phyloP scores from a whole-genome alignment of 2,329 filamentous ascomycete species.

The Sporothrix humicola region DNA sequence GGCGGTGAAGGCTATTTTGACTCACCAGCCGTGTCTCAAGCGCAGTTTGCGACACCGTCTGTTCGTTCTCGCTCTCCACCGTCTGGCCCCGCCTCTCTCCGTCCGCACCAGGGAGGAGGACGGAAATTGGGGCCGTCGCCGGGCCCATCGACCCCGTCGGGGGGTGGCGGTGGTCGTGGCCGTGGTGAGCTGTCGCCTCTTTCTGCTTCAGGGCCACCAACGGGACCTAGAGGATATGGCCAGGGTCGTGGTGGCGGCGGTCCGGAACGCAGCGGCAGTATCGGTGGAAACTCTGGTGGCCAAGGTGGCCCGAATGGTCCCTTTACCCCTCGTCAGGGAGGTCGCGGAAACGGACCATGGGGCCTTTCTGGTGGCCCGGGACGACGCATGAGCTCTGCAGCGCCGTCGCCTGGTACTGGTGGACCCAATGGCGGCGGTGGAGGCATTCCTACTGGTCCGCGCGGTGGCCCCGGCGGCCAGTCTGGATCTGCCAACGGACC shows the following conservation, averaged over 20 bases:
- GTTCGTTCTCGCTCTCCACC: constrained; percentile 56
- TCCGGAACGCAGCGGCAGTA: constrained; percentile 18
- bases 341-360: constrained; percentile 38
- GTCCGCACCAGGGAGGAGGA: constrained; percentile 56
- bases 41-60: constrained; percentile 19
- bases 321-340: constrained; percentile 24
- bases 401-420: constrained; percentile 48
- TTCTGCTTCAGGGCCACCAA: constrained; percentile 31
- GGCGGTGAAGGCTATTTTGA: constrained; percentile 26
- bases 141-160: constrained; percentile 40
- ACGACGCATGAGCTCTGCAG: constrained; percentile 36
- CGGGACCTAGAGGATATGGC: constrained; percentile 36
- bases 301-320: constrained; percentile 12
- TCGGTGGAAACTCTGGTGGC: constrained; percentile 11
- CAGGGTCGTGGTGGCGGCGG: neutral
- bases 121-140: constrained; percentile 50
- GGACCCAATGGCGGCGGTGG: constrained; percentile 48
- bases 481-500: constrained; percentile 36
- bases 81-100: constrained; percentile 60
- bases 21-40: neutral
- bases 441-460: constrained; percentile 57
- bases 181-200: constrained; percentile 27
- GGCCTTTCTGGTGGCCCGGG: constrained; percentile 38
- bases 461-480: constrained; percentile 44
- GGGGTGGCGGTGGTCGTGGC: constrained; percentile 43